Evolutionary conservation across 23 red algal genomes (phyloP), one percentile per base, ranked within the genome.

Genomic region (Gracilaria vermiculophylla): DNA sequence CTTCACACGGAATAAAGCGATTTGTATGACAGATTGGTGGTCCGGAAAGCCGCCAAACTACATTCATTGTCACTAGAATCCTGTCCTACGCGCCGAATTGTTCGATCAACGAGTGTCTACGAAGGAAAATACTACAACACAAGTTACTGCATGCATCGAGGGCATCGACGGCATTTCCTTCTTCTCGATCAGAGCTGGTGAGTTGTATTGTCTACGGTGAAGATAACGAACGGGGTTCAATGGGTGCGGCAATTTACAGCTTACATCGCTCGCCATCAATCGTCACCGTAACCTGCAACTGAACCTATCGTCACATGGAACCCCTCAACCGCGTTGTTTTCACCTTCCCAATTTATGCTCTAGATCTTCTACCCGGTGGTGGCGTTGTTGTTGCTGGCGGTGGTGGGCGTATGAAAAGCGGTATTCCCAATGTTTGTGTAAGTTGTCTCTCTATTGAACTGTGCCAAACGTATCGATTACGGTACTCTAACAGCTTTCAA

Each of bases 351-450:
- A 72, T 91, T 57, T 91, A 91, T 58, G 73, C 41, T 41, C 54
- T 91, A 14, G 58, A 41, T 49, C 11, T 19, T 29, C 42, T 81
- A 8, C 10, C 55, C 8, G 58, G 75, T 21, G 44, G 55, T 43
- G 24, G 43, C 7, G 19, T 80, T 41, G 87, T 64, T 21, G 43
- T 91, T 43, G 76, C 64, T 34, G 87, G 87, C 64, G 87, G 87
- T 50, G 87, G 87, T 28, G 87, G 87, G 6, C 72, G 75, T 11
- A 81, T 91, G 76, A 91, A 91, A 32, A 69, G 56, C 76, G 87
- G 87, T 43, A 81, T 91, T 53, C 87, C 87, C 14, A 91, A 91
- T 58, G 53, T 32, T 39, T 76, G 66, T 76, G 79, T 83, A 83
- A 62, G 79, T 83, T 66, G 11, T 33, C 44, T 65, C 43, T 14